phyloP scores from a whole-genome alignment of 768 basidiomycete species.

The Fistulinella prunicolor region DNA sequence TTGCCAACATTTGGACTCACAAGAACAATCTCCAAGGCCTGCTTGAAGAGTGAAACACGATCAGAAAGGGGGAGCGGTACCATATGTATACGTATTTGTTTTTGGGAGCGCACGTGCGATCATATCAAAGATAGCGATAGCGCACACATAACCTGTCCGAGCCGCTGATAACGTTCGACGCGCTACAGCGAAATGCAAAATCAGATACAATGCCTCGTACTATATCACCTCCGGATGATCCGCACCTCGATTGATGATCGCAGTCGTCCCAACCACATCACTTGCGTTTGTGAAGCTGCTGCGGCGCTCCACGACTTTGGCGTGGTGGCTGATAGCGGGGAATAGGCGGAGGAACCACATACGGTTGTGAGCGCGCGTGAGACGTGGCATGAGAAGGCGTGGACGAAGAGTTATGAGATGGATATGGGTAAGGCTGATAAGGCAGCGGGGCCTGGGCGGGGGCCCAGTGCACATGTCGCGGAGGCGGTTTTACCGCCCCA shows the following conservation, averaged over 20 bases:
- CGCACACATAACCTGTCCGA: slow-evolving; percentile 2
- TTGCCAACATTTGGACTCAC: neutral
- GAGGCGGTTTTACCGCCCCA: slow-evolving; percentile 10
- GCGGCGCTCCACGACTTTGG: slow-evolving; percentile 2
- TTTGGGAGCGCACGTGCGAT: slow-evolving; percentile 18
- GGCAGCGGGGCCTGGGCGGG: slow-evolving; percentile 28
- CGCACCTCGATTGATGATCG: slow-evolving; percentile 28
- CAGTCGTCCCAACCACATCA: slow-evolving; percentile 12
- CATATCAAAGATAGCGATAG: slow-evolving; percentile 16
- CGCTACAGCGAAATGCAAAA: slow-evolving; percentile 21
- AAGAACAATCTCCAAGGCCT: slow-evolving; percentile 6
- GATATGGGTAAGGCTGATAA: slow-evolving; percentile 26
- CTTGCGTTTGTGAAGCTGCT: slow-evolving; percentile 5
- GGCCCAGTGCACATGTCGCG: slow-evolving; percentile 29
- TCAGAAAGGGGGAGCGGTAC: slow-evolving; percentile 15
- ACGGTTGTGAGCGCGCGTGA: neutral
- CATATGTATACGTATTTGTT: neutral
- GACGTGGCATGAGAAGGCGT: slow-evolving; percentile 3
- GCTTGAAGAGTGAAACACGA: slow-evolving; percentile 8
- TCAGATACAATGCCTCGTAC: slow-evolving; percentile 18
- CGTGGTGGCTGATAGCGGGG: slow-evolving; percentile 23
- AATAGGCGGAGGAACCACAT: neutral
- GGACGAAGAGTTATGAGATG: slow-evolving; percentile 8
- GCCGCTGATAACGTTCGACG: slow-evolving; percentile 20
- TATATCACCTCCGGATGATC: slow-evolving; percentile 25